phyloP scores from a whole-genome alignment of 2,329 filamentous ascomycete genomes.

The Botrytis squamosa region DNA sequence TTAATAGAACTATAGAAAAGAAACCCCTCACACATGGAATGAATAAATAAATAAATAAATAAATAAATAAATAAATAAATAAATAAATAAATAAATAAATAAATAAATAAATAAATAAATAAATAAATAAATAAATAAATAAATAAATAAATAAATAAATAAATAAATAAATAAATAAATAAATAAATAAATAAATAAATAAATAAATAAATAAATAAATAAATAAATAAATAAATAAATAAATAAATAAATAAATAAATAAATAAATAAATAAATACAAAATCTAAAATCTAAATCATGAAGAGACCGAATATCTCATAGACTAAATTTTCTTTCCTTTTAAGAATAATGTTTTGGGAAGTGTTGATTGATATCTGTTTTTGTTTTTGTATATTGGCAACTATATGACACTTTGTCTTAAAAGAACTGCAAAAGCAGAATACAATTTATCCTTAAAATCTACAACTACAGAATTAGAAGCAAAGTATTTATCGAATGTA shows the following conservation, averaged over 20 bases:
- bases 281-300: neutral
- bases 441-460: too few species aligned
- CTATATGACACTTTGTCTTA: too few species aligned
- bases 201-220: neutral
- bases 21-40: neutral
- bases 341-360: too few species aligned
- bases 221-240: neutral
- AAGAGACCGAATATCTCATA: neutral
- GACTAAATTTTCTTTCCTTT: too few species aligned
- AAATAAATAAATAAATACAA: neutral
- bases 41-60: neutral
- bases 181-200: neutral
- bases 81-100: neutral
- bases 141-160: neutral
- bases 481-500: too few species aligned
- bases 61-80: neutral
- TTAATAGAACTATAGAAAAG: neutral
- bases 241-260: neutral
- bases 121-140: neutral
- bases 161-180: neutral
- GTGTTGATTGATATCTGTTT: too few species aligned
- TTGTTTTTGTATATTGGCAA: too few species aligned
- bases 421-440: too few species aligned
- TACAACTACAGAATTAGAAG: too few species aligned
- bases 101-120: neutral